Evolutionary conservation across 2,329 filamentous ascomycete species (phyloP), one percentile per base, ranked within the genome.

Genomic region (Apiospora rasikravindrae): DNA sequence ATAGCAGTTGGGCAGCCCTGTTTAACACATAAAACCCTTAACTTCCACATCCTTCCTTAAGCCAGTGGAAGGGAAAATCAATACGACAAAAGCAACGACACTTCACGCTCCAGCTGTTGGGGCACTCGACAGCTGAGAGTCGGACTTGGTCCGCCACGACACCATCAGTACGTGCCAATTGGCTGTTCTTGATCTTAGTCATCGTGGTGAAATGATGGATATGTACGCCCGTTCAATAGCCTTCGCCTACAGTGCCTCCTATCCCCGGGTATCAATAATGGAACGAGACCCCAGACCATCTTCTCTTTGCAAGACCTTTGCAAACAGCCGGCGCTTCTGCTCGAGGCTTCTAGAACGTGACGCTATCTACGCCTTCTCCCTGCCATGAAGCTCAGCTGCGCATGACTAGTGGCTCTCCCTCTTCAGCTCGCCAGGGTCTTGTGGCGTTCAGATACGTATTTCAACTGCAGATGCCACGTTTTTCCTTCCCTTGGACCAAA

Each of bases 391-490:
- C 29, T 64, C 57, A 64, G 57, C 57, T 64, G 57, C 33, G 53
- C 13, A 29, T n/a, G 29, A 64, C 29, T 22, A 64, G 53, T 64
- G 57, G 57, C 33, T 22, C 57, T 64, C 19, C 33, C 33, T 40
- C 33, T 64, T 64, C 57, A 64, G 33, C 57, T 40, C 57, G n/a
- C 22, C 57, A 64, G 2, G 7, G 57, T n/a, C 57, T 33, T n/a
- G 57, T 64, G 33, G 57, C 57, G 57, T 24, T n/a, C 53, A 22
- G 0, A 37, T 47, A 22, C n/a, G 4, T 29, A 11, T 53, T 64
- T n/a, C n/a, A n/a, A n/a, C 57, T 64, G 57, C 33, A 64, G 16
- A n/a, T 24, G 57, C 57, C 57, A 64, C 57, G 57, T 64, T 64
- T 64, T 37, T 37, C 2, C 2, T 37, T 37, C 33, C 8, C 33